These are phyloP conservation scores for Alternaria panax DNA, from an alignment of 2,329 filamentous ascomycete genomes.

Conservation along the genomic window DNA sequence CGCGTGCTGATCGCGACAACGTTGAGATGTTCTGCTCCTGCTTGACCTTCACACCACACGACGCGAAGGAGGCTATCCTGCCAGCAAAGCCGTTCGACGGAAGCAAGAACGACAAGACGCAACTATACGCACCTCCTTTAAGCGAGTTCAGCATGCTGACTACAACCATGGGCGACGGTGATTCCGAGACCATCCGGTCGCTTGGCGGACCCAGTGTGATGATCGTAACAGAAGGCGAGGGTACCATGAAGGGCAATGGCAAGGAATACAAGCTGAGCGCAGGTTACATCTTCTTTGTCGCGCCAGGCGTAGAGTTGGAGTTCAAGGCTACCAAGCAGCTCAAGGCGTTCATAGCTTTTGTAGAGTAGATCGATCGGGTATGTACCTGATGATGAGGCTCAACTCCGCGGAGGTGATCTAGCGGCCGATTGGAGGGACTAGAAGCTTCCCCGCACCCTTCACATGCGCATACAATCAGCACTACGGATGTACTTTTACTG, in stretches of 20 bases:
- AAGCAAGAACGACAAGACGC: slow-evolving; percentile 66
- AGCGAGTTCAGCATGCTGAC: slow-evolving; percentile 75
- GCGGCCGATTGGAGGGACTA: slow-evolving; percentile 28
- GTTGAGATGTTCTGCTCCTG: slow-evolving; percentile 69
- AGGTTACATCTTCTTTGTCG: slow-evolving; percentile 73
- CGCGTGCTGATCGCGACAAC: slow-evolving; percentile 68
- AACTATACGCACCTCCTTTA: slow-evolving; percentile 70
- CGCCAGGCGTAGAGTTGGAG: slow-evolving; percentile 61
- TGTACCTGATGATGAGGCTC: slow-evolving; percentile 18
- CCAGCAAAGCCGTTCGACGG: slow-evolving; percentile 58
- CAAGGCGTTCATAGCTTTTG: slow-evolving; percentile 59
- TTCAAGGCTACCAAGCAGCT: slow-evolving; percentile 55
- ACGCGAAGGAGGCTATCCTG: slow-evolving; percentile 64
- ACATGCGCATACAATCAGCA: slow-evolving; percentile 1
- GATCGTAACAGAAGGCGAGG: slow-evolving; percentile 67
- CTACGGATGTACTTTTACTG: background rate
- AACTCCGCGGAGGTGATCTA: slow-evolving; percentile 17
- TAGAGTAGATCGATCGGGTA: slow-evolving; percentile 41
- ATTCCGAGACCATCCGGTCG: slow-evolving; percentile 64
- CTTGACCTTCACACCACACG: slow-evolving; percentile 70
- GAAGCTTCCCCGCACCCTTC: slow-evolving; percentile 25
- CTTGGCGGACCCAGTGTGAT: slow-evolving; percentile 69
- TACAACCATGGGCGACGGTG: slow-evolving; percentile 63
- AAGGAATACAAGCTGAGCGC: slow-evolving; percentile 63
- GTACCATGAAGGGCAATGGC: slow-evolving; percentile 63